These are phyloP conservation scores for Candida takata DNA, from an alignment of 805 yeast genomes.

Conservation along the genomic window DNA sequence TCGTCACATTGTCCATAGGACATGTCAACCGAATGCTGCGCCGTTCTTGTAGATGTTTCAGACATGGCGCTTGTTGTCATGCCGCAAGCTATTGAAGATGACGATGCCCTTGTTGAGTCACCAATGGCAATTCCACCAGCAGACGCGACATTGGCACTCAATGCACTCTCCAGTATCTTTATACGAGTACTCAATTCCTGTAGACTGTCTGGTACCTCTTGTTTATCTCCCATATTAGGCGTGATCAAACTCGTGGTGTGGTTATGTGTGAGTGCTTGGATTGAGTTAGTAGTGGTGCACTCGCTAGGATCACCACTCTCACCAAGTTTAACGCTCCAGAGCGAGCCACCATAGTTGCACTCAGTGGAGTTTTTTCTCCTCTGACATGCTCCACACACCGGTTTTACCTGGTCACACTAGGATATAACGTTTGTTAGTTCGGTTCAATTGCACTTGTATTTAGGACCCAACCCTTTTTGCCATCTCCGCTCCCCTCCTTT, in stretches of 20 bases:
- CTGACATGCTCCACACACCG: slow-evolving; percentile 18
- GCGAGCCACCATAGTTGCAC: slow-evolving; percentile 20
- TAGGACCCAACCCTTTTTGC: too few relatives aligned
- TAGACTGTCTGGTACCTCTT: too few relatives aligned
- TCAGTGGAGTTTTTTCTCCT: slow-evolving; percentile 10
- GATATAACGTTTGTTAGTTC: slow-evolving; percentile 5
- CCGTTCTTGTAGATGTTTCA: not conserved
- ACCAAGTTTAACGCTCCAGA: too few relatives aligned
- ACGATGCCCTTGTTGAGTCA: not conserved
- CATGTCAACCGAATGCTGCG: not conserved
- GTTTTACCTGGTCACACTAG: slow-evolving; percentile 22
- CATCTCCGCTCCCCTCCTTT: too few relatives aligned
- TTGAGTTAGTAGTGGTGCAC: too few relatives aligned
- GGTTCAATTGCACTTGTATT: too few relatives aligned
- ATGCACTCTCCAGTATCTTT: slow-evolving; percentile 11
- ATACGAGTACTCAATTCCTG: slow-evolving; percentile 12
- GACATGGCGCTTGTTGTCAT: not conserved
- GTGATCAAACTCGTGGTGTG: too few relatives aligned
- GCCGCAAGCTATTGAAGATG: not conserved
- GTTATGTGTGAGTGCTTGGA: too few relatives aligned
- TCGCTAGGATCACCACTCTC: too few relatives aligned
- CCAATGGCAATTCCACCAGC: too few relatives aligned
- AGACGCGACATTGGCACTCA: not conserved
- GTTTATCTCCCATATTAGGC: too few relatives aligned
- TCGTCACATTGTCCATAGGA: not conserved